Base-by-base conservation (phyloP, 148 eudicot genomes). In the Fagopyrum esculentum region DNA sequence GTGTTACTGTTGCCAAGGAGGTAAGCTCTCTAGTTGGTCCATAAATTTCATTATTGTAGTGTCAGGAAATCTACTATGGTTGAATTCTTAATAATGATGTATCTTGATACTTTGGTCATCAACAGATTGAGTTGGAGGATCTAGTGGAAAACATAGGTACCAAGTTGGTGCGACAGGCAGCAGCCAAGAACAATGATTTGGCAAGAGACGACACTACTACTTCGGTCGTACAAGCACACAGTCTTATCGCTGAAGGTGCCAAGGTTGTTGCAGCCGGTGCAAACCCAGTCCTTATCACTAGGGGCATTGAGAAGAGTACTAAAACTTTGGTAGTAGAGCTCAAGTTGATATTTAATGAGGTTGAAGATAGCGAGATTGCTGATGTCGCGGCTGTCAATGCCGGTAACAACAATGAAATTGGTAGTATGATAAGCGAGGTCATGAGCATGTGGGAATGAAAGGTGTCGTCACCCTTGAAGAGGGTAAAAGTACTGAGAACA, bases 361-460 rank as follows among this genome's bases (percentile, higher is more conserved):
- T 82, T 50, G 90, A 82, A 76, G 89, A 86, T 72, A 87, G 91
- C 83, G 98, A 94, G 78, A 83, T 94, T 47, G 92, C 97, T 52
- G 98, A 94, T 79, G 97, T 94, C 22, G 98, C 98, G 59, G 89
- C 97, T 76, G 98, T 94, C 69, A 94, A 97, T 89, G 98, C 98
- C 63, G 97, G 98, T 13, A 94, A 94, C 89, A 94, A 94, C 82
- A 76, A 82, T 45, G 98, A 94, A 82, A 86, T 85, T 6, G 93
- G 93, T 56, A 76, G 80, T 64, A 89, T 89, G 93, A 87, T 89
- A 45, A 89, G 91, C 50, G 93, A 89, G 74, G 93, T 91, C 74
- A 80, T 87, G 88, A 83, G 84, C 76, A 89, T 71, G 93, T 89
- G 43, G 93, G 93, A 45, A 73, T 91, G 71, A 89, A 83, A 73